phyloP scores from a whole-genome alignment of 2,329 filamentous ascomycete genomes.

The Zalaria obscura region DNA sequence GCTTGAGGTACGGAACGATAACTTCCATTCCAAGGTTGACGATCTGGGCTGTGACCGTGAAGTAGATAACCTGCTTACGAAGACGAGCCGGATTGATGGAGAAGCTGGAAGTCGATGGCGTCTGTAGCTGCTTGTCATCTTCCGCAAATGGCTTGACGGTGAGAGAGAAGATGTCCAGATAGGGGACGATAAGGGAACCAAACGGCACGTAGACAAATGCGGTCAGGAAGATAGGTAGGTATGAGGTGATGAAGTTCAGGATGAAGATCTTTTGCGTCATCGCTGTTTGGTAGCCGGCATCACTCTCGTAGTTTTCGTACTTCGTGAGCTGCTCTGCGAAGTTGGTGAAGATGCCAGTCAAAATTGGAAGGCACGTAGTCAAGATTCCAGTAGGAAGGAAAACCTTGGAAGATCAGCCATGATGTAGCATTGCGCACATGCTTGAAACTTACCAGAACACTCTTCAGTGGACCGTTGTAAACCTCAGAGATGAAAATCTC shows the following conservation, averaged over 20 bases:
- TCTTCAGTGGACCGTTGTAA: constrained; percentile 79
- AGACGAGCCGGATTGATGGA: constrained; percentile 71
- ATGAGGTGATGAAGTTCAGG: constrained; percentile 92
- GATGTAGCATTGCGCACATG: background rate
- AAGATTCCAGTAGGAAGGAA: constrained; percentile 83
- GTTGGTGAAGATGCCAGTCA: constrained; percentile 59
- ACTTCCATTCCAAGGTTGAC: constrained; percentile 78
- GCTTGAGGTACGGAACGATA: constrained; percentile 72
- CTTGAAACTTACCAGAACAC: constrained; percentile 51
- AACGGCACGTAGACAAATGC: constrained; percentile 94
- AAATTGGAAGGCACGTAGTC: constrained; percentile 65
- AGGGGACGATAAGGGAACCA: constrained; percentile 66
- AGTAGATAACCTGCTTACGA: constrained; percentile 86
- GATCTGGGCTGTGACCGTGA: constrained; percentile 85
- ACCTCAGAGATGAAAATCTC: constrained; percentile 95
- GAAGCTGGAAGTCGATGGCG: constrained; percentile 45
- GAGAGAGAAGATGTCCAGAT: constrained; percentile 67
- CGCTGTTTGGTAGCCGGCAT: constrained; percentile 68
- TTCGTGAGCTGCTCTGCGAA: constrained; percentile 67
- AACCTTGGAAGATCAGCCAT: constrained; percentile 34
- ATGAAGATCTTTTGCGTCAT: constrained; percentile 90
- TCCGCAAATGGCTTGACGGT: constrained; percentile 63
- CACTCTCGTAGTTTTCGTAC: constrained; percentile 84
- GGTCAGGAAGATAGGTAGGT: constrained; percentile 80
- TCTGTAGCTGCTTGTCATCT: constrained; percentile 53